Evolutionary conservation across 139 green algal species (phyloP).

Genomic region (Chlamydomonas eustigma): DNA sequence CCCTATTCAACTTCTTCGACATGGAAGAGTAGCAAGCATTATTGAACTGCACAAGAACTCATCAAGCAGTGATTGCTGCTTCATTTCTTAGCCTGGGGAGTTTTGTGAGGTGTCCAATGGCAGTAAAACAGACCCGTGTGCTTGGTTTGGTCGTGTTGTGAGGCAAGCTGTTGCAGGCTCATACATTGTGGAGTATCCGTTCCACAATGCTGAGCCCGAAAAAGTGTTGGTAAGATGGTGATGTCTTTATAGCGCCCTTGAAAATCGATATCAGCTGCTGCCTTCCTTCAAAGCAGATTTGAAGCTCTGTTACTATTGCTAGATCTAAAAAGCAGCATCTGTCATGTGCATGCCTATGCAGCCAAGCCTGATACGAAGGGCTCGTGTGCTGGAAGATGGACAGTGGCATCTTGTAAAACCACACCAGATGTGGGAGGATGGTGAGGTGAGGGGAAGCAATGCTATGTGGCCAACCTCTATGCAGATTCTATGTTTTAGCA

Average conservation of each 20-base stretch:
- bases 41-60: too few species aligned
- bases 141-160: constrained; percentile 39
- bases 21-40: constrained; percentile 1
- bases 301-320: too few species aligned
- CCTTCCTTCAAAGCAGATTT: too few species aligned
- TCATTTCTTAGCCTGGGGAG: constrained; percentile 22
- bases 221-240: constrained; percentile 32
- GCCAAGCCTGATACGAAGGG: constrained; percentile 16
- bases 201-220: constrained; percentile 47
- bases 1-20: neutral
- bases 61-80: neutral
- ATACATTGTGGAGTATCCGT: constrained; percentile 44
- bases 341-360: too few species aligned
- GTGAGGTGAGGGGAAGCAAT: constrained; percentile 8
- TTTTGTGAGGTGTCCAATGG: constrained; percentile 61
- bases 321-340: too few species aligned
- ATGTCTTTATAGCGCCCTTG: too few species aligned
- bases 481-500: too few species aligned
- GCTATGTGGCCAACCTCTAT: too few species aligned
- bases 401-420: constrained; percentile 31
- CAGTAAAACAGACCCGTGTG: constrained; percentile 51
- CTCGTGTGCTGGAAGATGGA: constrained; percentile 31
- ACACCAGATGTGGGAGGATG: constrained; percentile 27
- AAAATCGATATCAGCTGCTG: too few species aligned
- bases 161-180: neutral